phyloP scores from a whole-genome alignment of 441 rosid genomes.

The Metrosideros polymorpha region DNA sequence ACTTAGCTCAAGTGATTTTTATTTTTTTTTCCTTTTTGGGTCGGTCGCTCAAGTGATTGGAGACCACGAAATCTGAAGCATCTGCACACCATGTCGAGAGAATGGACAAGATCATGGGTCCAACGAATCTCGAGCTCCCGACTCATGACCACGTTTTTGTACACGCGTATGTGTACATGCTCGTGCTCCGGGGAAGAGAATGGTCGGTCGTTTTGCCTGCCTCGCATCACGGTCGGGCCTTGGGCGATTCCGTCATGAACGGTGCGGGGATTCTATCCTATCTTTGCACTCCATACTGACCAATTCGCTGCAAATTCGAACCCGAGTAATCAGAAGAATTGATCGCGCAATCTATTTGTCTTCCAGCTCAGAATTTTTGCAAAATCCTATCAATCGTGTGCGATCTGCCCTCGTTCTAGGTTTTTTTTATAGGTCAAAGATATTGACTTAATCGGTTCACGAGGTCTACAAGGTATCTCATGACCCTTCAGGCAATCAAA shows the following conservation, averaged over 20 bases:
- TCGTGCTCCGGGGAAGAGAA: not conserved
- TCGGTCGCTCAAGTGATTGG: not conserved
- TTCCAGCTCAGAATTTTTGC: rapidly evolving
- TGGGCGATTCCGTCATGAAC: no score
- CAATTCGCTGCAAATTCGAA: not conserved
- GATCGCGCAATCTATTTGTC: rapidly evolving
- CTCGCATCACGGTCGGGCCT: not conserved
- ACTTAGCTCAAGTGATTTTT: not conserved
- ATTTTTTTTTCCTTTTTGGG: not conserved
- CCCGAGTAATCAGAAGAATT: rapidly evolving
- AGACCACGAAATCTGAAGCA: not conserved
- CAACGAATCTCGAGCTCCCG: not conserved
- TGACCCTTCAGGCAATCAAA: rapidly evolving
- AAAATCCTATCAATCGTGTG: no score
- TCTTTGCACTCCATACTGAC: not conserved
- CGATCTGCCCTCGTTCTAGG: no score
- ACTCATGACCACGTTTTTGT: not conserved
- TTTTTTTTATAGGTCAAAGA: rapidly evolving
- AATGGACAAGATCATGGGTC: not conserved
- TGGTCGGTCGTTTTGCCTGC: not conserved
- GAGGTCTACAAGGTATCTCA: rapidly evolving
- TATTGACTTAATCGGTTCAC: not conserved
- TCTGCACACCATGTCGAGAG: not conserved
- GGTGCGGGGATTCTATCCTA: not conserved
- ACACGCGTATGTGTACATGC: not conserved